Conservation (phyloP, 176 grass and related monocot species). For the Eragrostis nindensis region DNA sequence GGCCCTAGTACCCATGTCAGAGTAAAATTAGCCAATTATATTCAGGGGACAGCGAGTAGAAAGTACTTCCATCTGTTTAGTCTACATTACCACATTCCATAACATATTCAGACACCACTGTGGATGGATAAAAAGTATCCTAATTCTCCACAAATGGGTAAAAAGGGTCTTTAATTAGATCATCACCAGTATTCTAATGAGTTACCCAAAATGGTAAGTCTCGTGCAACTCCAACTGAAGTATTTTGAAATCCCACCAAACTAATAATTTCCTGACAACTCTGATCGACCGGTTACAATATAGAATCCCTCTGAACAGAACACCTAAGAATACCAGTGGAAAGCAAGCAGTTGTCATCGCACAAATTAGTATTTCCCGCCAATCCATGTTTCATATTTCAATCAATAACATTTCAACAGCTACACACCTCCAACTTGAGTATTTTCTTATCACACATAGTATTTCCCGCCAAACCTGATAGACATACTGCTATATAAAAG, state of each 20-base stretch:
- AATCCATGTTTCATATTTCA: not conserved
- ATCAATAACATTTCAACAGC: not conserved
- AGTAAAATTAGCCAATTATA: not conserved
- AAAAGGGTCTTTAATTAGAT: not conserved
- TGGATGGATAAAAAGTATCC: not conserved
- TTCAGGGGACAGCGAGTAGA: not conserved
- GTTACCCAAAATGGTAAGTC: not conserved
- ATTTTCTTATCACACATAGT: not conserved
- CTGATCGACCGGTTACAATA: not conserved
- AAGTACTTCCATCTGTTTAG: not conserved
- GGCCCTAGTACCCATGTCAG: not conserved
- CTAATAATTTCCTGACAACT: conserved; percentile 7
- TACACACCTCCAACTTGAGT: not conserved
- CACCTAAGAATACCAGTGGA: not conserved
- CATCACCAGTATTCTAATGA: not conserved
- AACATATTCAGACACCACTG: not conserved
- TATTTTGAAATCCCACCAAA: not conserved
- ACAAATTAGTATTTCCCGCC: not conserved
- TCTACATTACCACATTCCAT: not conserved
- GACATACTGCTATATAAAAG: not conserved
- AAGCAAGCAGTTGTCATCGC: not conserved
- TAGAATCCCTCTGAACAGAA: not conserved
- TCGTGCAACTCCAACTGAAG: not conserved
- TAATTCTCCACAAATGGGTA: not conserved
- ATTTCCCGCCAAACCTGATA: not conserved